Conservation (phyloP, 805 yeast genomes). For the Ogataea zsoltii region DNA sequence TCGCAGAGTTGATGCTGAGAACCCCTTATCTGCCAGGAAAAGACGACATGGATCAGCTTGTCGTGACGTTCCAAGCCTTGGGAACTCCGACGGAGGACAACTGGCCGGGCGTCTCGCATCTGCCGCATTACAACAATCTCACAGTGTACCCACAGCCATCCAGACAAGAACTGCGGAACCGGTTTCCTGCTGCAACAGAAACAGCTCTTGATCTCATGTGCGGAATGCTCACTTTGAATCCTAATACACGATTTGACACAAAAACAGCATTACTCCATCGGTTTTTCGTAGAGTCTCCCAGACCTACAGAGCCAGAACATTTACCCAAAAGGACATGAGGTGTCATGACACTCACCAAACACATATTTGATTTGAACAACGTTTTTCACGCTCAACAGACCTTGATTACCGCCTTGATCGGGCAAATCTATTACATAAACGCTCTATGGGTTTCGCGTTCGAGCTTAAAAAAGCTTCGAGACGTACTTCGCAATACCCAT, state of each 20-base stretch:
- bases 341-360: not conserved
- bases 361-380: no score
- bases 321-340: slow-evolving; percentile 45
- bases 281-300: slow-evolving; percentile 73
- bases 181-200: slow-evolving; percentile 91
- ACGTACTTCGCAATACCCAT: slow-evolving; percentile 84
- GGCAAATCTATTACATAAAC: no score
- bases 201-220: slow-evolving; percentile 74
- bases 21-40: slow-evolving; percentile 94
- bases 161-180: slow-evolving; percentile 70
- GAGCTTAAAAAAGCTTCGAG: slow-evolving; percentile 25
- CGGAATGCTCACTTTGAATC: slow-evolving; percentile 74
- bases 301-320: slow-evolving; percentile 66
- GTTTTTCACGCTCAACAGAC: no score
- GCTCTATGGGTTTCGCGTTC: no score
- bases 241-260: slow-evolving; percentile 68
- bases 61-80: slow-evolving; percentile 89
- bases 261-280: slow-evolving; percentile 61
- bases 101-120: slow-evolving; percentile 86
- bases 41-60: slow-evolving; percentile 86
- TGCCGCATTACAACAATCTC: slow-evolving; percentile 75
- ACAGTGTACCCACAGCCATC: slow-evolving; percentile 83
- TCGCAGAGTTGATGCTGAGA: slow-evolving; percentile 94
- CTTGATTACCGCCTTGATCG: no score
- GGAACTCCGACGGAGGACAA: slow-evolving; percentile 93